These are phyloP conservation scores for Dactylis glomerata DNA, from an alignment of 176 grass and related monocot genomes.

Conservation along the genomic window DNA sequence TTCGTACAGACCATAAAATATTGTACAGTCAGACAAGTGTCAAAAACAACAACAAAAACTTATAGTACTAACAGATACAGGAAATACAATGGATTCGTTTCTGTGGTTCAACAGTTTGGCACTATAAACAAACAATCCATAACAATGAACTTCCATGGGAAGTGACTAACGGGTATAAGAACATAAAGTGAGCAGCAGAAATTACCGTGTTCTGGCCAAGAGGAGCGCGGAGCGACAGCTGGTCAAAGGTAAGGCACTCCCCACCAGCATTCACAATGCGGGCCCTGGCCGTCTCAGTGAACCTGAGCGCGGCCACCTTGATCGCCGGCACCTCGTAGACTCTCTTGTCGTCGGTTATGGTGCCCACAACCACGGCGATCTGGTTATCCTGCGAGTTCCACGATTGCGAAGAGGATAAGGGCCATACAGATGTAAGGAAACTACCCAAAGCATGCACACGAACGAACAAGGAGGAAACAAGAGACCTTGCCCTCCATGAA, in stretches of 20 bases:
- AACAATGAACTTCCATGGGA: background rate
- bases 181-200: background rate
- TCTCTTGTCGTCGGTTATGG: conserved; percentile 76
- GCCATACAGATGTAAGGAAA: background rate
- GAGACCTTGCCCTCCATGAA: conserved; percentile 58
- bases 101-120: background rate
- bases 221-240: conserved; percentile 63
- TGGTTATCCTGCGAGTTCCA: conserved; percentile 48
- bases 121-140: background rate
- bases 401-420: background rate
- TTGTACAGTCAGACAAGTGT: too few relatives aligned
- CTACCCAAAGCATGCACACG: background rate
- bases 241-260: conserved; percentile 77
- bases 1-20: too few relatives aligned
- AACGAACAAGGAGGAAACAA: background rate
- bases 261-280: conserved; percentile 70
- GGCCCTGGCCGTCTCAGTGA: conserved; percentile 76
- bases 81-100: background rate
- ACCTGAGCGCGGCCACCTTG: conserved; percentile 80
- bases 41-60: too few relatives aligned
- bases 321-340: conserved; percentile 74
- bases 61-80: background rate
- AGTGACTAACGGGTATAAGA: background rate
- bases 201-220: conserved; percentile 71
- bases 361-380: conserved; percentile 68